Base-by-base conservation (phyloP, 257 asterid species). In the Penstemon barbatus region DNA sequence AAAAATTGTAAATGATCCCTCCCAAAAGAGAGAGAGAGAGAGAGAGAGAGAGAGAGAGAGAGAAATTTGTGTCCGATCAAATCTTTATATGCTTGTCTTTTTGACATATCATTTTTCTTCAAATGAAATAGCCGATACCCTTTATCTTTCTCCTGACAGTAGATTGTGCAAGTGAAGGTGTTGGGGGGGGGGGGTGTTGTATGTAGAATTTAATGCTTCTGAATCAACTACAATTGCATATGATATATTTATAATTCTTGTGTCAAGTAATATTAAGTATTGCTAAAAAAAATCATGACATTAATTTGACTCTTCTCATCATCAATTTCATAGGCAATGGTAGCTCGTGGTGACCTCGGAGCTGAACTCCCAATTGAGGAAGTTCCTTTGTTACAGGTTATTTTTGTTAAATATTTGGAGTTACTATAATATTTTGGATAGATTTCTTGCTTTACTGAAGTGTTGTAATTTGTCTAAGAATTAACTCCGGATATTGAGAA, bases 271-370 rank as follows among this genome's bases (percentile, higher is more conserved):
- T 33, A 6, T 38, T 62, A 57, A 46, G 33, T 46, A 46, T 39
- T 41, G 42, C 63, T 45, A 8, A 36, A 63, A 72, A 63, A 13
- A 45, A 61, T 72, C 60, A 67, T 63, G 70, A 43, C 37, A 36
- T 46, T 7, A 45, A 46, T 10, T 54, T 12, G 36, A 40, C 61
- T 57, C 63, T 42, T 42, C n/a, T 57, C 11, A 58, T 68, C 13
- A 11, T 75, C 36, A 19, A 60, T 77, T 58, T 87, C 73, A 74
- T 74, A 94, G 99, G 99, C 99, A 64, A 94, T 94, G 99, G 99
- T 94, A 57, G 99, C 99, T 67, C 96, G 99, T 54, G 97, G 99
- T 44, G 99, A 94, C 81, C 97, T 94, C 59, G 99, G 99, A 67
- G 96, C 99, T 72, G 99, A 94, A 79, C 97, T 94, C 69, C 97